phyloP scores from a whole-genome alignment of 805 yeast species.

The Cyberlindnera bimundalis region DNA sequence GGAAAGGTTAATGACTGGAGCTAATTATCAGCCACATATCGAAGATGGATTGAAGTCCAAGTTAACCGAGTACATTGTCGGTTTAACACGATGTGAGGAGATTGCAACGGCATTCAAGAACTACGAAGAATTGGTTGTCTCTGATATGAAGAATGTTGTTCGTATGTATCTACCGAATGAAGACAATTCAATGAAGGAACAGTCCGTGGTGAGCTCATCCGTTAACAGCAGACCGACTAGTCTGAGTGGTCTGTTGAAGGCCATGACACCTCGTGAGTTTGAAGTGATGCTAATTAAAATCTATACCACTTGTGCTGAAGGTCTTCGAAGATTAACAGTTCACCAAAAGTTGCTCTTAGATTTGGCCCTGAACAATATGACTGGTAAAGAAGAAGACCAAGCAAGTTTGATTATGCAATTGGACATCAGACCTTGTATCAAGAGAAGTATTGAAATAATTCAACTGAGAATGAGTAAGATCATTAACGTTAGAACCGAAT shows the following conservation, averaged over 20 bases:
- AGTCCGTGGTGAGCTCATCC: slow-evolving; percentile 9
- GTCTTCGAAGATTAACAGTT: slow-evolving; percentile 64
- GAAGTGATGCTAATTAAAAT: slow-evolving; percentile 62
- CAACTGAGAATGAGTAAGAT: slow-evolving; percentile 78
- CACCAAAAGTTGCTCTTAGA: slow-evolving; percentile 82
- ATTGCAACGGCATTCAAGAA: slow-evolving; percentile 55
- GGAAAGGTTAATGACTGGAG: slow-evolving; percentile 36
- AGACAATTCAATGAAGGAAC: slow-evolving; percentile 17
- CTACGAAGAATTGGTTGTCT: slow-evolving; percentile 65
- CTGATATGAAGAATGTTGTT: slow-evolving; percentile 71
- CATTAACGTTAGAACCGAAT: slow-evolving; percentile 71
- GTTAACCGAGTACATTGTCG: slow-evolving; percentile 48
- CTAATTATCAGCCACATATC: slow-evolving; percentile 38
- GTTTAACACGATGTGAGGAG: slow-evolving; percentile 59
- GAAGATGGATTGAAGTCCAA: slow-evolving; percentile 37
- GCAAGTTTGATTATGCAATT: slow-evolving; percentile 47
- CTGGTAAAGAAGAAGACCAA: slow-evolving; percentile 30
- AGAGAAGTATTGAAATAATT: slow-evolving; percentile 63
- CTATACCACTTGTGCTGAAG: slow-evolving; percentile 64
- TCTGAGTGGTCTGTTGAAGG: slow-evolving; percentile 46
- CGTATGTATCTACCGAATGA: slow-evolving; percentile 59
- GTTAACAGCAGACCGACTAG: not conserved
- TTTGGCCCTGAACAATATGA: slow-evolving; percentile 47
- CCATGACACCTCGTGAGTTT: slow-evolving; percentile 71
- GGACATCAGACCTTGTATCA: slow-evolving; percentile 64